Conservation (phyloP, 2,329 filamentous ascomycete species). For the Aschersonia sp. region DNA sequence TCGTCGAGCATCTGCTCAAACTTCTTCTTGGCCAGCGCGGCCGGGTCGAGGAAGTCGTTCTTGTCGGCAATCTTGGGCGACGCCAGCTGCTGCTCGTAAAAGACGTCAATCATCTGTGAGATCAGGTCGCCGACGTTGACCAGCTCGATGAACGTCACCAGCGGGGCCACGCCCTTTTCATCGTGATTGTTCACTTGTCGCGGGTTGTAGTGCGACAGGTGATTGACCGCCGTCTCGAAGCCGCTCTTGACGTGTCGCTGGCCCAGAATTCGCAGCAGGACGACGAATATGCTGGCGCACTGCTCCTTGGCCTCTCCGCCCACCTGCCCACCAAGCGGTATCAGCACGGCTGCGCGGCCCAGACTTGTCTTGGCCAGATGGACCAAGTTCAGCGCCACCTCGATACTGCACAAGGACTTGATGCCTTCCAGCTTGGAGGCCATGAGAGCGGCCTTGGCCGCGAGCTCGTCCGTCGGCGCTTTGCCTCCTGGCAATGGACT, state of each 20-base stretch:
- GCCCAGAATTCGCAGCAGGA: constrained; percentile 70
- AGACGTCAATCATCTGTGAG: constrained; percentile 97
- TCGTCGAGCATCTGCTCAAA: constrained; percentile 99
- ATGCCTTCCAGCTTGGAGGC: constrained; percentile 89
- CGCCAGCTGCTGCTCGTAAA: constrained; percentile 90
- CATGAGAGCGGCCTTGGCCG: constrained; percentile 96
- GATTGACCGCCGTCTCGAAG: constrained; percentile 82
- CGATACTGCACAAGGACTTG: constrained; percentile 87
- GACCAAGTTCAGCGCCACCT: constrained; percentile 79
- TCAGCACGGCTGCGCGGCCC: constrained; percentile 72
- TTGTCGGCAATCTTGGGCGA: constrained; percentile 71
- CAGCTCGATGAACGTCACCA: constrained; percentile 91
- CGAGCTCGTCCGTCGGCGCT: constrained; percentile 77
- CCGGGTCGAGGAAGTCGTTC: constrained; percentile 87
- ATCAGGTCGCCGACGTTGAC: constrained; percentile 98
- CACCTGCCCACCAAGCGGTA: constrained; percentile 62
- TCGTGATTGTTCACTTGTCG: constrained; percentile 62
- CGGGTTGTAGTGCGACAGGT: constrained; percentile 83
- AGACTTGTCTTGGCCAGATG: constrained; percentile 79
- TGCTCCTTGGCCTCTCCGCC: constrained; percentile 77
- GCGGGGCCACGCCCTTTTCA: constrained; percentile 64
- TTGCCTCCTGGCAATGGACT: constrained; percentile 32
- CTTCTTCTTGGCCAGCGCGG: constrained; percentile 88
- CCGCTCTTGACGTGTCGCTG: constrained; percentile 80
- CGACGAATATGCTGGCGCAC: constrained; percentile 79